Conservation (phyloP, 1,284 basidiomycete species). For the Athelia psychrophila region DNA sequence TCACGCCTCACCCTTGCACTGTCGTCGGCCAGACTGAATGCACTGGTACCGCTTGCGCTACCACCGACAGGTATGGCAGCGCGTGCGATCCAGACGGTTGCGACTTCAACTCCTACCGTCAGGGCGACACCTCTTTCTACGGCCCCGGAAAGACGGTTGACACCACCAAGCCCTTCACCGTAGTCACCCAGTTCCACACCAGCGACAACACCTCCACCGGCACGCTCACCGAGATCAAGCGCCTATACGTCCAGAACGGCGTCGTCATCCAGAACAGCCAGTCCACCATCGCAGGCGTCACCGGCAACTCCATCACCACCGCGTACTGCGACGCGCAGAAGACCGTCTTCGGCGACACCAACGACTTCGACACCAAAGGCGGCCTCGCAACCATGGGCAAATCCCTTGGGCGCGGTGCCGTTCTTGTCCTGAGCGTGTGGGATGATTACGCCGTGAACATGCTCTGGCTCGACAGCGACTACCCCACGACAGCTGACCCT, state of each 20-base stretch:
- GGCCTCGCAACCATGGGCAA: constrained; percentile 42
- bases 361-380: constrained; percentile 43
- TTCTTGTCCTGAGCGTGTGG: constrained; percentile 53
- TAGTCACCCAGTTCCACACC: constrained; percentile 56
- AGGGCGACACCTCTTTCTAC: constrained; percentile 48
- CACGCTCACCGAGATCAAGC: constrained; percentile 46
- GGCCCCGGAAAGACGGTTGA: constrained; percentile 42
- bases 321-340: constrained; percentile 41
- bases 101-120: constrained; percentile 57
- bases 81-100: constrained; percentile 52
- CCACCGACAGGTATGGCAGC: constrained; percentile 30
- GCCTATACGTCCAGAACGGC: constrained; percentile 51
- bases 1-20: constrained; percentile 50
- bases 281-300: constrained; percentile 39
- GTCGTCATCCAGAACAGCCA: constrained; percentile 45
- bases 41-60: constrained; percentile 29
- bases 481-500: constrained; percentile 32
- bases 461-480: constrained; percentile 54
- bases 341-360: constrained; percentile 38
- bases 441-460: constrained; percentile 54
- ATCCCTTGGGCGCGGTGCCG: constrained; percentile 46
- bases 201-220: constrained; percentile 40
- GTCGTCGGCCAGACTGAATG: constrained; percentile 35
- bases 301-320: constrained; percentile 36
- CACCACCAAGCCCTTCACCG: constrained; percentile 44